Evolutionary conservation across 2,329 filamentous ascomycete genomes (phyloP).

Genomic region (Seiridium cupressi): DNA sequence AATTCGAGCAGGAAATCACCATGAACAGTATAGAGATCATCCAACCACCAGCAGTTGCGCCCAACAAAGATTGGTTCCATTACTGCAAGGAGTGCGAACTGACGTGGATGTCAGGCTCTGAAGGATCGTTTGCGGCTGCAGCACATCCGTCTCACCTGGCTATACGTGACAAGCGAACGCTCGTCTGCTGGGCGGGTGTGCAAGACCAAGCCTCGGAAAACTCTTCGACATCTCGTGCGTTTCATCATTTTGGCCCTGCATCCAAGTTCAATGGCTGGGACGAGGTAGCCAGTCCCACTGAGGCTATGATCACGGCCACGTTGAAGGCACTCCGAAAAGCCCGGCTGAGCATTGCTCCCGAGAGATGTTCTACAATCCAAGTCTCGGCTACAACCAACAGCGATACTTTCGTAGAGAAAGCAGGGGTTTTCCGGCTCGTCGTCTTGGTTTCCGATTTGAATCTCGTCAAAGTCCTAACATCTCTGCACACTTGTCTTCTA

Average conservation of each 20-base stretch:
- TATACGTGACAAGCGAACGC: slow-evolving; percentile 2
- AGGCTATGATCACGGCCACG: neutral
- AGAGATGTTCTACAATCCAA: neutral
- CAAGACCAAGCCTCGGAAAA: neutral
- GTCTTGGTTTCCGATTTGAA: neutral
- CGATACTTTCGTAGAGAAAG: neutral
- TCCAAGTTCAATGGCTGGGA: neutral
- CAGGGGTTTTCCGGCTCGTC: neutral
- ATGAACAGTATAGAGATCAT: neutral
- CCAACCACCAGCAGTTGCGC: neutral
- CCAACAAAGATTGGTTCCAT: neutral
- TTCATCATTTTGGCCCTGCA: neutral
- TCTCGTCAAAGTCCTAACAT: neutral
- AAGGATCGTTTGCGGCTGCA: neutral
- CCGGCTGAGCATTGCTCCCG: neutral
- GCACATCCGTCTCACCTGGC: neutral
- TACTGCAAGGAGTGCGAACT: neutral
- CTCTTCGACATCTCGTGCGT: neutral
- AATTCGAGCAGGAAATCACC: neutral
- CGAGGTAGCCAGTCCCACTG: neutral
- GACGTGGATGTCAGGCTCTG: neutral
- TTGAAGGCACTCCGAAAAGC: neutral
- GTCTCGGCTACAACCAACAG: neutral
- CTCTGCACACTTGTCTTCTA: neutral
- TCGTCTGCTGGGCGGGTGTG: neutral